Evolutionary conservation across 2,329 filamentous ascomycete genomes (phyloP), one percentile per base, ranked within the genome.

Genomic region (Aspergillus glaucus): DNA sequence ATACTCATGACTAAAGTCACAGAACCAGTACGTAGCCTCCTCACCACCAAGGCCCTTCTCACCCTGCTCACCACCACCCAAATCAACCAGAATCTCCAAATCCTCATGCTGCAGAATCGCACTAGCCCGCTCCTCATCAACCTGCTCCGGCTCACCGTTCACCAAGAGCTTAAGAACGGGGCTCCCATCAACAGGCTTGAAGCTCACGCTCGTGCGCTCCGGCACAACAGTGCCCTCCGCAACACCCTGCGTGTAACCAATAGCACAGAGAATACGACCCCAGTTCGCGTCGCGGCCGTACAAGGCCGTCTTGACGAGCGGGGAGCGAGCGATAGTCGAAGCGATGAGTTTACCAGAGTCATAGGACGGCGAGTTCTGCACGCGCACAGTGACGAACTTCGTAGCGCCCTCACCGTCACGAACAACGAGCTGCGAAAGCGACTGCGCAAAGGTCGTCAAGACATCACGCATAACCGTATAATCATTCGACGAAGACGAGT

Each of bases 231-330:
- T 69, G 0, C 67, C 69, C 1, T 62, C 57, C 30, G 47, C 71
- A 59, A 79, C 67, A 58, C 69, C 69, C 50, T 78, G 77, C 0
- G 80, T 76, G 66, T 97, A 97, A 3, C 93, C 93, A 4, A 91
- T 90, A 1, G 93, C 92, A 68, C 93, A 97, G 24, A 97, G 79
- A 54, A 98, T 95, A 47, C 93, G 89, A 30, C 93, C 93, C 93
- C 93, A 98, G 76, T 98, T 98, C 15, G 93, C 93, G 66, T 98
- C 93, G 67, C 90, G 89, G 56, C 93, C 93, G 70, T 98, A 98
- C 37, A 98, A 77, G 0, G 93, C 93, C 0, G 93, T 98, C 78
- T 98, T 98, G 60, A 98, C 93, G 10, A 98, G 81, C 7, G 93
- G 89, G 0, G 90, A 95, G 45, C 86, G 83, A 14, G 93, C 91